Evolutionary conservation across 768 basidiomycete species (phyloP).

Genomic region (Tylopilus subfusipes): DNA sequence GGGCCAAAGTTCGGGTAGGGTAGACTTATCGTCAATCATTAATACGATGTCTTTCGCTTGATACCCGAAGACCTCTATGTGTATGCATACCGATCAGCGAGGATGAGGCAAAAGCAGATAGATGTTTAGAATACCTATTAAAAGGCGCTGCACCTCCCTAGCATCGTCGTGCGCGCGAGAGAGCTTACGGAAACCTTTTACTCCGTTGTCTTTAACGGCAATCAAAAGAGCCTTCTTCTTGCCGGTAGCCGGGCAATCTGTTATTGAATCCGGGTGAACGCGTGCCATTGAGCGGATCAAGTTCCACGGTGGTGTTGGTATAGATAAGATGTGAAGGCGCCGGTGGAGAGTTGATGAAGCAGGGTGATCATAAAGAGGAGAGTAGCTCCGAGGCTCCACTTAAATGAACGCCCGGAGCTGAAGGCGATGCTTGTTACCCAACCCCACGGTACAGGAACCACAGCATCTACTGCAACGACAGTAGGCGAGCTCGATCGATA

Average conservation of each 20-base stretch:
- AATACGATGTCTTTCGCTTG: constrained; percentile 37
- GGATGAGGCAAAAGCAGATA: neutral
- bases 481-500: too few relatives aligned
- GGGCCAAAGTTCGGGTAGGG: constrained; percentile 34
- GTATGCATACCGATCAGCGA: constrained; percentile 18
- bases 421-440: too few relatives aligned
- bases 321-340: constrained; percentile 15
- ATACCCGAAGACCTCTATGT: constrained; percentile 39
- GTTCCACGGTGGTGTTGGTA: neutral
- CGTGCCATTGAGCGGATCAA: constrained; percentile 6
- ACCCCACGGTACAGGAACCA: constrained; percentile 15
- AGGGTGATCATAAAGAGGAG: neutral
- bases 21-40: constrained; percentile 37
- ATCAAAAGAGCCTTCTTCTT: constrained; percentile 25
- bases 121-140: constrained; percentile 20
- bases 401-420: neutral
- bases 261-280: neutral
- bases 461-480: too few relatives aligned
- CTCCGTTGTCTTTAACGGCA: constrained; percentile 11
- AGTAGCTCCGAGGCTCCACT: neutral
- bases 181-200: neutral
- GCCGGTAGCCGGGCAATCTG: neutral
- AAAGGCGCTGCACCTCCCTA: constrained; percentile 8
- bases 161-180: constrained; percentile 16
- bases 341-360: neutral